phyloP scores from a whole-genome alignment of 2,329 filamentous ascomycete species.

The Penicillium occitanis region DNA sequence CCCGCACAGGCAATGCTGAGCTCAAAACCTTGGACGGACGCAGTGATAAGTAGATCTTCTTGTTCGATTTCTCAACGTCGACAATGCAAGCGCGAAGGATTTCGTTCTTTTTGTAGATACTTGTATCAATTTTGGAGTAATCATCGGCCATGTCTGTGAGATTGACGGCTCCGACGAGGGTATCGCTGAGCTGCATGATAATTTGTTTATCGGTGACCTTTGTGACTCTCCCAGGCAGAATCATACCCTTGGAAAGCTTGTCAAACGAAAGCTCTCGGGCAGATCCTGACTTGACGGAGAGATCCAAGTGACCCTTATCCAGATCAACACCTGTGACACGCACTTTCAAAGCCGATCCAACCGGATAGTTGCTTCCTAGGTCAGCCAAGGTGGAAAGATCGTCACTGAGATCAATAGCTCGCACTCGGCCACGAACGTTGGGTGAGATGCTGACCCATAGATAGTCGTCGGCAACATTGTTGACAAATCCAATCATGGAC shows the following conservation, averaged over 20 bases:
- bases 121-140: slow-evolving; percentile 75
- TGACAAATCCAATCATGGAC: slow-evolving; percentile 78
- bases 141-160: slow-evolving; percentile 84
- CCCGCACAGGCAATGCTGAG: slow-evolving; percentile 75
- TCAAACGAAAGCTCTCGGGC: slow-evolving; percentile 65
- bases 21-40: slow-evolving; percentile 86
- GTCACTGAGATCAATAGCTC: slow-evolving; percentile 79
- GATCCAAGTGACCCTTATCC: slow-evolving; percentile 72
- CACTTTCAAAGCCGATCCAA: slow-evolving; percentile 84
- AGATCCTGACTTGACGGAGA: slow-evolving; percentile 69
- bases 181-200: slow-evolving; percentile 80
- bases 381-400: slow-evolving; percentile 78
- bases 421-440: slow-evolving; percentile 79
- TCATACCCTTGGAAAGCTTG: slow-evolving; percentile 72
- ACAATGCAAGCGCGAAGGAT: slow-evolving; percentile 84
- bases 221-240: slow-evolving; percentile 79
- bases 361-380: slow-evolving; percentile 74
- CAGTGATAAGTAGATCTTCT: slow-evolving; percentile 76
- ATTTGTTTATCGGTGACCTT: slow-evolving; percentile 82
- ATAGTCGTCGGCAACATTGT: slow-evolving; percentile 76
- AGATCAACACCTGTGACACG: slow-evolving; percentile 73
- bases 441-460: slow-evolving; percentile 92
- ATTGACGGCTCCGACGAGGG: slow-evolving; percentile 74
- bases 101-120: slow-evolving; percentile 76
- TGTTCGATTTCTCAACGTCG: slow-evolving; percentile 77